Percentiles rank a stretch among this genome's conserved stretches.
phyloP scores from a whole-genome alignment of 148 eudicot genomes.

The Heliamphora exappendiculata region DNA sequence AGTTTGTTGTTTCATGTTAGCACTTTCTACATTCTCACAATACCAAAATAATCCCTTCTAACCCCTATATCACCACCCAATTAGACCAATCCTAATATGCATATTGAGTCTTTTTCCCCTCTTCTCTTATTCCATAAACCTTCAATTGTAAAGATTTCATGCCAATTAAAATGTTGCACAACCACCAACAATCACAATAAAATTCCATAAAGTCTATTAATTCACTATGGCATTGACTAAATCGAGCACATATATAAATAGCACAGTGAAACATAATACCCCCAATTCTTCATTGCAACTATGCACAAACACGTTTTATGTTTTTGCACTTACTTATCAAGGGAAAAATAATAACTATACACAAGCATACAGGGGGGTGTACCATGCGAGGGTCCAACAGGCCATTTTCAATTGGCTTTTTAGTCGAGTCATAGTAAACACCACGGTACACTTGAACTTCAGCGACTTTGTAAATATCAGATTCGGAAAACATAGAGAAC shows the following conservation, averaged over 20 bases:
- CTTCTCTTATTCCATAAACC: not conserved
- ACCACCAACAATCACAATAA: not conserved
- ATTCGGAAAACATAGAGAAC: conserved; percentile 53
- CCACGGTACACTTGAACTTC: conserved; percentile 60
- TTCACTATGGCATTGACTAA: not conserved
- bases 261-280: not conserved
- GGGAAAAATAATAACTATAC: too few species aligned
- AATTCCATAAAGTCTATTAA: not conserved
- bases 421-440: conserved; percentile 37
- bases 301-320: not conserved
- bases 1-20: not conserved
- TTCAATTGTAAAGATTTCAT: not conserved
- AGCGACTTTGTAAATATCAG: conserved; percentile 44
- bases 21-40: not conserved
- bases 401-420: conserved; percentile 52
- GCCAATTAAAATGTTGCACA: not conserved
- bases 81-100: not conserved
- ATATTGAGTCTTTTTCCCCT: not conserved
- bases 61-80: not conserved
- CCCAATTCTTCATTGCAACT: not conserved
- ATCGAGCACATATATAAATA: not conserved
- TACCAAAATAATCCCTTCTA: not conserved
- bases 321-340: too few species aligned
- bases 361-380: not conserved
- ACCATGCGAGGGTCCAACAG: conserved; percentile 87